These are phyloP conservation scores for Xerophyta viscosa DNA, from an alignment of 106 monocot species.

Conservation along the genomic window DNA sequence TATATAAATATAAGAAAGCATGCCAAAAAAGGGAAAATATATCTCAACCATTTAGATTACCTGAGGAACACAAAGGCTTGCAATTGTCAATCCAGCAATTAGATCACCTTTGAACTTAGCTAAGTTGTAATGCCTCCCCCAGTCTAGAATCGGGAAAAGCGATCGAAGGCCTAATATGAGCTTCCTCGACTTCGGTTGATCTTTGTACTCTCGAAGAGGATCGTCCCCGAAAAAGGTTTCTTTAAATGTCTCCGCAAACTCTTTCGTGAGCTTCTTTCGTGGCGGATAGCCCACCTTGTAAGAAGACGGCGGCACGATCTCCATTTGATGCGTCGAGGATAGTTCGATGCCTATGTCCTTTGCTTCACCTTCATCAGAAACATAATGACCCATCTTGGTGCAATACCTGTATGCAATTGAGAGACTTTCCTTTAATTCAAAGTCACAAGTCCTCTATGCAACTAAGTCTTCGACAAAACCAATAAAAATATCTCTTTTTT, in stretches of 20 bases:
- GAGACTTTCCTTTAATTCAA: too few relatives aligned
- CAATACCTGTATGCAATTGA: too few relatives aligned
- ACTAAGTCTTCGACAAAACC: too few relatives aligned
- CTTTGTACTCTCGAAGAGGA: conserved; percentile 69
- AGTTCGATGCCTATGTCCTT: too few relatives aligned
- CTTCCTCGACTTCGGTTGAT: conserved; percentile 54
- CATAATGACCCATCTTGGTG: too few relatives aligned
- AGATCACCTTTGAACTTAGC: conserved; percentile 48
- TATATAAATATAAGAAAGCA: background rate
- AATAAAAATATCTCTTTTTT: too few relatives aligned
- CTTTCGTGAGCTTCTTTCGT: conserved; percentile 24
- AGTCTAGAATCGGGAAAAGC: conserved; percentile 57
- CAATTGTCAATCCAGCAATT: conserved; percentile 69
- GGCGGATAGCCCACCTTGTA: conserved; percentile 66
- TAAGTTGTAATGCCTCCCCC: conserved; percentile 49
- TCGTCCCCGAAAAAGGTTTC: conserved; percentile 88
- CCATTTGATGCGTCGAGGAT: too few relatives aligned
- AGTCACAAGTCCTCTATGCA: too few relatives aligned
- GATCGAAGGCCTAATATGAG: conserved; percentile 47
- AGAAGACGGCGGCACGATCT: background rate
- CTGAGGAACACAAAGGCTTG: conserved; percentile 75
- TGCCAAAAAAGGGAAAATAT: too few relatives aligned
- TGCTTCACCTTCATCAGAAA: too few relatives aligned
- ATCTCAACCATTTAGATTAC: conserved; percentile 7
- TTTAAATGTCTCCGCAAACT: conserved; percentile 45